These are phyloP conservation scores for Fusarium sp. DNA, from an alignment of 2,329 filamentous ascomycete genomes.

Conservation along the genomic window DNA sequence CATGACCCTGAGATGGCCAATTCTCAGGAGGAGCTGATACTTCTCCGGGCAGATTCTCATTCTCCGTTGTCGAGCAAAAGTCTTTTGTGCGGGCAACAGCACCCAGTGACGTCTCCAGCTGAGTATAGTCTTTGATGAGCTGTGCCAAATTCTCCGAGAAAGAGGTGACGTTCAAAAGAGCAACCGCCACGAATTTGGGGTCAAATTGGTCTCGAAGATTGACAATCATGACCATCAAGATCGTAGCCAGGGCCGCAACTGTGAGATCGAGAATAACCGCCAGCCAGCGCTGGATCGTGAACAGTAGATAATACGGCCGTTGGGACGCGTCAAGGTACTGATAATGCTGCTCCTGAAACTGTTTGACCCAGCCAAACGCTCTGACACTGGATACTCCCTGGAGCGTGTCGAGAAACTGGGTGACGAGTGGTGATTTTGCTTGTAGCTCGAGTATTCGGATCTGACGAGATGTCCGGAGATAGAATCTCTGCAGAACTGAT, in stretches of 20 bases:
- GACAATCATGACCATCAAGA: constrained; percentile 59
- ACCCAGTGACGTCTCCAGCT: constrained; percentile 39
- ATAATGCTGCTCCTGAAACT: constrained; percentile 35
- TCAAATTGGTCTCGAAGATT: constrained; percentile 40
- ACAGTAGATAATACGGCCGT: constrained; percentile 55
- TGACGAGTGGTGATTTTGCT: constrained; percentile 46
- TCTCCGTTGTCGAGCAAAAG: constrained; percentile 18
- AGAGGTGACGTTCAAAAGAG: constrained; percentile 46
- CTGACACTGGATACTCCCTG: constrained; percentile 47
- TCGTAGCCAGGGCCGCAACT: constrained; percentile 58
- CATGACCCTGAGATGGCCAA: constrained; percentile 20
- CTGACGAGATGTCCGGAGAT: constrained; percentile 49
- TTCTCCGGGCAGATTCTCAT: constrained; percentile 5
- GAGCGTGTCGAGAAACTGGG: constrained; percentile 45
- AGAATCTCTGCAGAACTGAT: constrained; percentile 16
- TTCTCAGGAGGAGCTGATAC: not conserved
- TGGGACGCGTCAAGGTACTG: constrained; percentile 50
- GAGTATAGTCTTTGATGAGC: constrained; percentile 50
- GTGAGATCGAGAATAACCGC: constrained; percentile 59
- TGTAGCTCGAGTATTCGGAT: constrained; percentile 48
- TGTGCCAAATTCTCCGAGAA: constrained; percentile 47
- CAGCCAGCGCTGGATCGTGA: constrained; percentile 62
- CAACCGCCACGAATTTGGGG: constrained; percentile 40
- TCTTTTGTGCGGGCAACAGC: constrained; percentile 23
- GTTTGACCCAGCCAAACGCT: constrained; percentile 49